phyloP scores from a whole-genome alignment of 495 filamentous ascomycete genomes.

The Aspergillus steynii region DNA sequence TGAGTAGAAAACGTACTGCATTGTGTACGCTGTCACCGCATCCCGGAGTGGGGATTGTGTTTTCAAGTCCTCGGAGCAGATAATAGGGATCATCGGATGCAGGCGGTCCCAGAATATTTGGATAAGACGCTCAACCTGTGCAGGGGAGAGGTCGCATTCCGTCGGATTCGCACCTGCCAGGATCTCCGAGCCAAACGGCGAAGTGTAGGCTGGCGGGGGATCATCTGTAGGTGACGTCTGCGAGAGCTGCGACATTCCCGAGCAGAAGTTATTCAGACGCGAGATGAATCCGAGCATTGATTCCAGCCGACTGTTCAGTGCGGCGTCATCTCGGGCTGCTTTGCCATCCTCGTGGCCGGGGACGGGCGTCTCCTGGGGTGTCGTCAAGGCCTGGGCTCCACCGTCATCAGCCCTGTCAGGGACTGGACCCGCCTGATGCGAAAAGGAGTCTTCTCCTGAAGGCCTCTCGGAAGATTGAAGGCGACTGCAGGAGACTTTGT shows the following conservation, averaged over 20 bases:
- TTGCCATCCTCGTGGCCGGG: conserved; percentile 1
- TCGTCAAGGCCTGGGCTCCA: not conserved
- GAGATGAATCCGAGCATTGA: conserved; percentile 33
- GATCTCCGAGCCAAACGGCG: conserved; percentile 13
- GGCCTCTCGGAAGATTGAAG: conserved; percentile 11
- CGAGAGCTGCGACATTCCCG: conserved; percentile 23
- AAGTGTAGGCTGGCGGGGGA: conserved; percentile 17
- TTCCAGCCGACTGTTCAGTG: conserved; percentile 21
- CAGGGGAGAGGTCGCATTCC: conserved; percentile 20
- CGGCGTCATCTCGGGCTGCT: conserved; percentile 5
- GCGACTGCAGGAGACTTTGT: conserved; percentile 22
- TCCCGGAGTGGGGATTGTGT: conserved; percentile 22
- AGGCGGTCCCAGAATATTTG: conserved; percentile 26
- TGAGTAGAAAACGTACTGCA: conserved; percentile 26
- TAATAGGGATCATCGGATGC: conserved; percentile 21
- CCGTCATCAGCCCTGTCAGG: not conserved
- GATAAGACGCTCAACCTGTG: conserved; percentile 22
- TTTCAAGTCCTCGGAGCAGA: conserved; percentile 14
- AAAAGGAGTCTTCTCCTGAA: conserved; percentile 3
- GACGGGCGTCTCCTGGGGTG: not conserved
- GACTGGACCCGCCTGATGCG: conserved; percentile 2
- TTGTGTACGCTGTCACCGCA: conserved; percentile 23
- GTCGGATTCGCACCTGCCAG: conserved; percentile 8
- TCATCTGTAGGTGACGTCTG: conserved; percentile 12
- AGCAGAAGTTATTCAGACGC: conserved; percentile 32